phyloP scores from a whole-genome alignment of 2,329 filamentous ascomycete species.

The Pleurostoma richardsiae region DNA sequence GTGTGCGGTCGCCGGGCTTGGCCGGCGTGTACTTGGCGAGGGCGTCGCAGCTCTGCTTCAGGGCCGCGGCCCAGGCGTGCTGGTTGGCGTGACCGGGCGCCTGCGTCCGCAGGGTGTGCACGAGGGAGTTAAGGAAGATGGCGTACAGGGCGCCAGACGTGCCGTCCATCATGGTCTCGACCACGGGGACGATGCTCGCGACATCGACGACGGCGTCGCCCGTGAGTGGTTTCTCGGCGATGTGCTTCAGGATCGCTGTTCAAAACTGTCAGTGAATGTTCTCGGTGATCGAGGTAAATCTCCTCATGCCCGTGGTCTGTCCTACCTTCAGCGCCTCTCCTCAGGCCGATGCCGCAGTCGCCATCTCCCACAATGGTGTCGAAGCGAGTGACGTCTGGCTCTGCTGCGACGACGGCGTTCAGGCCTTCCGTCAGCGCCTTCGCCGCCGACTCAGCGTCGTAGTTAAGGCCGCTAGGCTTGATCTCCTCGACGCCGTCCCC shows the following conservation, averaged over 20 bases:
- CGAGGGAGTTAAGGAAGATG: slow-evolving; percentile 86
- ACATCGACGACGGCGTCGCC: slow-evolving; percentile 51
- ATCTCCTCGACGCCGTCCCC: slow-evolving; percentile 21
- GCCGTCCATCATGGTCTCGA: slow-evolving; percentile 56
- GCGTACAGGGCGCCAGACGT: slow-evolving; percentile 60
- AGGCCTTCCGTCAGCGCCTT: slow-evolving; percentile 52
- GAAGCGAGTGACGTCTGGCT: slow-evolving; percentile 67
- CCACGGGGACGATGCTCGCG: slow-evolving; percentile 44
- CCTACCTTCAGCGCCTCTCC: slow-evolving; percentile 75
- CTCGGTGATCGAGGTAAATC: background rate
- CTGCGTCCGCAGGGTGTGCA: slow-evolving; percentile 51
- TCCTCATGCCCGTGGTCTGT: background rate
- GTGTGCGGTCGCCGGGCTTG: slow-evolving; percentile 79
- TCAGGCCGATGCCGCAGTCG: slow-evolving; percentile 82
- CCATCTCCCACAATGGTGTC: slow-evolving; percentile 86
- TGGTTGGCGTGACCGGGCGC: slow-evolving; percentile 32
- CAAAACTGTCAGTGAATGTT: slow-evolving; percentile 8
- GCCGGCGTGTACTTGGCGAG: slow-evolving; percentile 85
- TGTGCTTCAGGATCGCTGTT: slow-evolving; percentile 46
- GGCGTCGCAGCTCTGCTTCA: slow-evolving; percentile 65
- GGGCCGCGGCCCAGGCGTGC: slow-evolving; percentile 54
- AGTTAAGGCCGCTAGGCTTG: slow-evolving; percentile 42
- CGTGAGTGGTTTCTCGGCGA: slow-evolving; percentile 35
- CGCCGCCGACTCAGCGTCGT: slow-evolving; percentile 46
- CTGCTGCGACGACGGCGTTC: slow-evolving; percentile 57